Conservation (phyloP, 352 stramenopile genomes). For the Globisporangium abappressorium region DNA sequence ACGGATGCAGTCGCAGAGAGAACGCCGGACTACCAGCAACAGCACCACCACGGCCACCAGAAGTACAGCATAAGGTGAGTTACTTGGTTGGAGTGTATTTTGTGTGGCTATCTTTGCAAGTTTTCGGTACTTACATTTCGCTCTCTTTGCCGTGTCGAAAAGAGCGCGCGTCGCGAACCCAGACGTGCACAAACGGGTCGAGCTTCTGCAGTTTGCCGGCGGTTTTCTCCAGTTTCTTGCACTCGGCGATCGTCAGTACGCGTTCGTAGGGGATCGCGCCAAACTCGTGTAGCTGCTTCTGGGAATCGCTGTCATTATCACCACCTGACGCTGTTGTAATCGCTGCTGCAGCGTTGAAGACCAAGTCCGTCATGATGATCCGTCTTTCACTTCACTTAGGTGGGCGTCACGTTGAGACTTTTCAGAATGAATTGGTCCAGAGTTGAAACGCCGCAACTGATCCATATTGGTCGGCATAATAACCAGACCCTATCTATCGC, state of each 20-base stretch:
- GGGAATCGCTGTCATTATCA: background rate
- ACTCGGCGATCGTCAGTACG: slow-evolving; percentile 36
- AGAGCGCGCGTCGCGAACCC: slow-evolving; percentile 51
- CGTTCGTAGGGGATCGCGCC: slow-evolving; percentile 38
- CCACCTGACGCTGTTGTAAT: background rate
- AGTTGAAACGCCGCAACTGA: slow-evolving; percentile 1
- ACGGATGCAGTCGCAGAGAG: slow-evolving; percentile 36
- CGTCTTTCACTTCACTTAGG: background rate
- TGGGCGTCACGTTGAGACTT: background rate
- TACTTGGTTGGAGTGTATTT: background rate
- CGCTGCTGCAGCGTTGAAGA: slow-evolving; percentile 6
- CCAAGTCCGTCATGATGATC: slow-evolving; percentile 7
- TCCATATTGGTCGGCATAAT: background rate
- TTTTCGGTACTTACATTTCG: slow-evolving; percentile 19
- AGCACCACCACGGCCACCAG: background rate
- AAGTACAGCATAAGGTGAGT: background rate
- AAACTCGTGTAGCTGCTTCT: slow-evolving; percentile 6
- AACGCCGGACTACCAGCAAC: slow-evolving; percentile 26
- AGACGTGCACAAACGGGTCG: slow-evolving; percentile 46
- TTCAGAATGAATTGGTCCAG: background rate
- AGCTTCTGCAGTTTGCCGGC: slow-evolving; percentile 24
- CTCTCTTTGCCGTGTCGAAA: slow-evolving; percentile 49
- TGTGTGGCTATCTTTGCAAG: no score
- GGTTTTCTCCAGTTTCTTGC: slow-evolving; percentile 34
- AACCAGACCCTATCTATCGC: background rate